Conservation (phyloP, 2,329 filamentous ascomycete genomes). For the Hypoxylon sp. region DNA sequence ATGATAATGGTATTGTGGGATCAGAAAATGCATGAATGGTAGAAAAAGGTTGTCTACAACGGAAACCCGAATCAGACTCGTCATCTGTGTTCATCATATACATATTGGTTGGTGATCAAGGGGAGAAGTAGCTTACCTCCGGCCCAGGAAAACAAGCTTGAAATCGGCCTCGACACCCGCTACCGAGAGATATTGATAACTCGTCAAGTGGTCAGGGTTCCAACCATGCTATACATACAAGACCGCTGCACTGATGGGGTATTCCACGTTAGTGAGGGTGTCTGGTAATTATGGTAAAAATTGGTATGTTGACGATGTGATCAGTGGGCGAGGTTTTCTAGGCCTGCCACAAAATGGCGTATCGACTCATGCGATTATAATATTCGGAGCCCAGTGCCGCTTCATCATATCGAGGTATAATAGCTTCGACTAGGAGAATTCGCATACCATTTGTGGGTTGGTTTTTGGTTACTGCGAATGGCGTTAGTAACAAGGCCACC, state of each 20-base stretch:
- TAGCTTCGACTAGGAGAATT: slow-evolving; percentile 46
- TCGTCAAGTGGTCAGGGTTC: neutral
- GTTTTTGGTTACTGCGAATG: slow-evolving; percentile 6
- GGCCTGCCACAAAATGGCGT: slow-evolving; percentile 96
- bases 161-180: neutral
- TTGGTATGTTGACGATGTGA: slow-evolving; percentile 47
- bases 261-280: slow-evolving; percentile 26
- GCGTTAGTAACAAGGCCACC: slow-evolving; percentile 31
- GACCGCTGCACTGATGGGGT: slow-evolving; percentile 1
- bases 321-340: slow-evolving; percentile 99
- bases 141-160: neutral
- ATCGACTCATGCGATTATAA: slow-evolving; percentile 78
- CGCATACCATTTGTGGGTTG: slow-evolving; percentile 48
- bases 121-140: slow-evolving; percentile 33
- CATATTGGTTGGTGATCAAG: slow-evolving; percentile 45
- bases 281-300: neutral
- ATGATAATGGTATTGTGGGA: slow-evolving; percentile 23
- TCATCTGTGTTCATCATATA: slow-evolving; percentile 72
- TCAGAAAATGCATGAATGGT: slow-evolving; percentile 70
- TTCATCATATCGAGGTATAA: slow-evolving; percentile 76
- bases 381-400: slow-evolving; percentile 95
- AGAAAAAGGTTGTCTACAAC: slow-evolving; percentile 72
- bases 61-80: slow-evolving; percentile 75
- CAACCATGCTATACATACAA: neutral
- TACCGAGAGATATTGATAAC: neutral